These are phyloP conservation scores for Teratosphaeria nubilosa DNA, from an alignment of 2,329 filamentous ascomycete genomes.

Conservation along the genomic window DNA sequence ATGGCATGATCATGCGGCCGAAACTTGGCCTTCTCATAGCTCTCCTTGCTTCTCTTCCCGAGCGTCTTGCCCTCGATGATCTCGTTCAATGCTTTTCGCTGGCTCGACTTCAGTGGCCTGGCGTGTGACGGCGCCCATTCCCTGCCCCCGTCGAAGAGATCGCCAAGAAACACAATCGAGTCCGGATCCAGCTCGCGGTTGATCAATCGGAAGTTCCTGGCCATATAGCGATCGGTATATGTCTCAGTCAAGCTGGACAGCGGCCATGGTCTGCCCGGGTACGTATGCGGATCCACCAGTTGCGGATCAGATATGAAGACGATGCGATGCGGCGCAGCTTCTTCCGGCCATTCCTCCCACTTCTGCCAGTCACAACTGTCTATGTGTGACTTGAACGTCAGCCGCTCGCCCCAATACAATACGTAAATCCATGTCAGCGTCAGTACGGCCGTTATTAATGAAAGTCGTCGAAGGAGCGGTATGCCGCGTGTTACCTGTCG, in stretches of 20 bases:
- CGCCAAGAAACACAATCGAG: constrained; percentile 81
- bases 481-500: constrained; percentile 15
- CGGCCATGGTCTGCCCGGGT: constrained; percentile 70
- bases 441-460: constrained; percentile 11
- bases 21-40: constrained; percentile 5
- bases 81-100: constrained; percentile 12
- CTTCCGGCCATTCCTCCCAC: constrained; percentile 86
- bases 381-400: constrained; percentile 62
- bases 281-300: constrained; percentile 89
- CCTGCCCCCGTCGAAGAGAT: constrained; percentile 88
- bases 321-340: constrained; percentile 71
- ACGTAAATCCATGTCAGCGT: constrained; percentile 58
- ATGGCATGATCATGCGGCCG: constrained; percentile 5
- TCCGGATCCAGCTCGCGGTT: constrained; percentile 71
- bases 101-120: constrained; percentile 9
- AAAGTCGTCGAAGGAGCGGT: constrained; percentile 15
- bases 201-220: constrained; percentile 68
- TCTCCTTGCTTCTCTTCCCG: constrained; percentile 30
- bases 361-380: constrained; percentile 66
- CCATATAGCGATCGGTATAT: constrained; percentile 85
- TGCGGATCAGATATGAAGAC: constrained; percentile 84
- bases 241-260: constrained; percentile 55
- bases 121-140: constrained; percentile 71
- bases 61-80: constrained; percentile 42
- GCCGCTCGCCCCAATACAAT: constrained; percentile 77